Conservation (phyloP, 257 asterid species). For the Solanum megistacrolobum region DNA sequence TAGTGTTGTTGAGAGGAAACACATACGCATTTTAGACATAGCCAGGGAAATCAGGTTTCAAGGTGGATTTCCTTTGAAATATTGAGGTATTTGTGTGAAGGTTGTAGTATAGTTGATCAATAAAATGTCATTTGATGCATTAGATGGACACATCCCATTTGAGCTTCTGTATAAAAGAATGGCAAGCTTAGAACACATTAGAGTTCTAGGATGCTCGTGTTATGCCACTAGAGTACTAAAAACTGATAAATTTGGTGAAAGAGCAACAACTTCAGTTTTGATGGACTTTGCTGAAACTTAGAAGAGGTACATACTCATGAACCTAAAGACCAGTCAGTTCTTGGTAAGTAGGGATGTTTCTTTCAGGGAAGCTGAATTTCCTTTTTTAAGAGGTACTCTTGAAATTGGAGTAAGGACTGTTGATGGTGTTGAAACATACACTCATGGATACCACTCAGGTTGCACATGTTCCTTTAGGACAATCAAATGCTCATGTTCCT, state of each 20-base stretch:
- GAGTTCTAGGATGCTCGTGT: not conserved
- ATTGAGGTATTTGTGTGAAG: not conserved
- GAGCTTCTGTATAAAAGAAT: not conserved
- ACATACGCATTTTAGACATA: not conserved
- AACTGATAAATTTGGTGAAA: not conserved
- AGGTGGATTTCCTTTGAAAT: not conserved
- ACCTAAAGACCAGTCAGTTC: not conserved
- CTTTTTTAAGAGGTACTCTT: not conserved
- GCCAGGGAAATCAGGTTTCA: not conserved
- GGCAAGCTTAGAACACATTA: not conserved
- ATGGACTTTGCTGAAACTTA: not conserved
- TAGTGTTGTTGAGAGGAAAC: not conserved
- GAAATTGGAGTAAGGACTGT: no score
- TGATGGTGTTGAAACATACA: not conserved
- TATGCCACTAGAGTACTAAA: not conserved
- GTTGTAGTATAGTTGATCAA: not conserved
- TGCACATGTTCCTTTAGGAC: not conserved
- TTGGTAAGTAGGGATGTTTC: not conserved
- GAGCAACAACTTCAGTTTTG: not conserved
- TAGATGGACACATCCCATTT: not conserved
- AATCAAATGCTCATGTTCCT: not conserved
- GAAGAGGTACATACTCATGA: not conserved
- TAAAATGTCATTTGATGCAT: not conserved
- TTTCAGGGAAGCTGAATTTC: not conserved
- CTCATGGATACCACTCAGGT: not conserved